Conservation (phyloP, 495 filamentous ascomycete species). For the Lasiosphaeria miniovina region DNA sequence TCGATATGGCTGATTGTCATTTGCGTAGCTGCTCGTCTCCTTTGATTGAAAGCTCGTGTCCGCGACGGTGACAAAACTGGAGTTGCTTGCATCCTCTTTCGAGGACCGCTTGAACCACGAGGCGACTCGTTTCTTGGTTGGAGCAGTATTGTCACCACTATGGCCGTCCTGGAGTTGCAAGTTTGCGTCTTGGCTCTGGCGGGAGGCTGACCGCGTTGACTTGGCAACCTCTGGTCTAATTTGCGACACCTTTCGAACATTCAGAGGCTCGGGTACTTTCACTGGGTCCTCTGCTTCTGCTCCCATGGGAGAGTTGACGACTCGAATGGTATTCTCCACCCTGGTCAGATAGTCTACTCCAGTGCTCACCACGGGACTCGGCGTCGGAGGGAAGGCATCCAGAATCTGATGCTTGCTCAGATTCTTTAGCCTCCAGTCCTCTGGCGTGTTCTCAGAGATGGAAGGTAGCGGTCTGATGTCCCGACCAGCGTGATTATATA, state of each 20-base stretch:
- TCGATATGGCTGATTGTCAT: slow-evolving; percentile 10
- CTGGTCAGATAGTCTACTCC: slow-evolving; percentile 35
- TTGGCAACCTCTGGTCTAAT: slow-evolving; percentile 4
- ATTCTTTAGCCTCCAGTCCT: slow-evolving; percentile 26
- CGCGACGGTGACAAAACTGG: slow-evolving; percentile 18
- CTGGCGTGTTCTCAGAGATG: slow-evolving; percentile 46
- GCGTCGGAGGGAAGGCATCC: slow-evolving; percentile 34
- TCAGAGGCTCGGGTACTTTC: slow-evolving; percentile 43
- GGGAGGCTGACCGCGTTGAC: neutral
- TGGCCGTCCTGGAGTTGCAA: neutral
- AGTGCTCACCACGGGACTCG: slow-evolving; percentile 26
- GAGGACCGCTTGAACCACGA: slow-evolving; percentile 64
- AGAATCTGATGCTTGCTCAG: slow-evolving; percentile 30
- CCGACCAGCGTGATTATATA: slow-evolving; percentile 36
- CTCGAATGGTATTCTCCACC: slow-evolving; percentile 48
- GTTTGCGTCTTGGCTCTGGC: neutral
- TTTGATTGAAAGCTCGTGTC: slow-evolving; percentile 12
- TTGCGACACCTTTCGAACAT: slow-evolving; percentile 47
- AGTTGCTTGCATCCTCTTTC: slow-evolving; percentile 33
- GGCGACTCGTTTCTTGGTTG: slow-evolving; percentile 54
- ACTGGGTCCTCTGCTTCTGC: slow-evolving; percentile 13
- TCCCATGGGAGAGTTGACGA: slow-evolving; percentile 42
- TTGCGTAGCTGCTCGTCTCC: slow-evolving; percentile 3
- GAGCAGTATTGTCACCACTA: slow-evolving; percentile 7
- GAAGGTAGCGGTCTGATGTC: slow-evolving; percentile 46